Evolutionary conservation across 371 early-diverging fungal genomes (phyloP).

Genomic region (Mortierella sp.): DNA sequence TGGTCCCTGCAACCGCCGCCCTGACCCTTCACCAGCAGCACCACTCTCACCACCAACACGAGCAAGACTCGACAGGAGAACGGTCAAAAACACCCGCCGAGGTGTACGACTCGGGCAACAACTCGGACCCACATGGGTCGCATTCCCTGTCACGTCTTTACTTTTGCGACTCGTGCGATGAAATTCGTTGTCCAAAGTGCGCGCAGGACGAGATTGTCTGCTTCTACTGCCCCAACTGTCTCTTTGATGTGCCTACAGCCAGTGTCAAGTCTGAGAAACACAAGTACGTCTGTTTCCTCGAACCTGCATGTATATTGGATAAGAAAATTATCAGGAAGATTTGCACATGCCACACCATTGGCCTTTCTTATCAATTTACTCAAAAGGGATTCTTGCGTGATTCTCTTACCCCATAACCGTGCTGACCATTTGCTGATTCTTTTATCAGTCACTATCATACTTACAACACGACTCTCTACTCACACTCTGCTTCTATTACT

Average conservation of each 20-base stretch:
- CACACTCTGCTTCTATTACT: neutral
- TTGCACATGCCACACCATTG: constrained; percentile 2
- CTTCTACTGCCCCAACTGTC: constrained; percentile 95
- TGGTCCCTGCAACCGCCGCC: constrained; percentile 11
- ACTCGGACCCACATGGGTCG: constrained; percentile 47
- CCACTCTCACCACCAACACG: constrained; percentile 1
- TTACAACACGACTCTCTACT: no score
- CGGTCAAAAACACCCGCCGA: constrained; percentile 26
- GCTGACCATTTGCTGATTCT: neutral
- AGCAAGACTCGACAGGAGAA: constrained; percentile 1
- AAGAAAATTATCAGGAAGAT: neutral
- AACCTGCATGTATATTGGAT: neutral
- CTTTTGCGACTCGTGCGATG: constrained; percentile 90
- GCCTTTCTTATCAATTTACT: neutral
- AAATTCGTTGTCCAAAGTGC: constrained; percentile 86
- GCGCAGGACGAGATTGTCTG: constrained; percentile 88
- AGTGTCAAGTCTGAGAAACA: constrained; percentile 94
- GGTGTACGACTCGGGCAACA: constrained; percentile 46
- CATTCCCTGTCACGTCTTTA: constrained; percentile 81
- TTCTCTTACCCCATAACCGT: neutral
- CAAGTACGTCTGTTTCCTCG: constrained; percentile 63
- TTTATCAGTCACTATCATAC: no score
- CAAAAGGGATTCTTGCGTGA: neutral
- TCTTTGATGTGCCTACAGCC: constrained; percentile 97
- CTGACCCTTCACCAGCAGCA: neutral